These are phyloP conservation scores for Leptoxyphium fumago DNA, from an alignment of 2,329 filamentous ascomycete genomes.

Conservation along the genomic window DNA sequence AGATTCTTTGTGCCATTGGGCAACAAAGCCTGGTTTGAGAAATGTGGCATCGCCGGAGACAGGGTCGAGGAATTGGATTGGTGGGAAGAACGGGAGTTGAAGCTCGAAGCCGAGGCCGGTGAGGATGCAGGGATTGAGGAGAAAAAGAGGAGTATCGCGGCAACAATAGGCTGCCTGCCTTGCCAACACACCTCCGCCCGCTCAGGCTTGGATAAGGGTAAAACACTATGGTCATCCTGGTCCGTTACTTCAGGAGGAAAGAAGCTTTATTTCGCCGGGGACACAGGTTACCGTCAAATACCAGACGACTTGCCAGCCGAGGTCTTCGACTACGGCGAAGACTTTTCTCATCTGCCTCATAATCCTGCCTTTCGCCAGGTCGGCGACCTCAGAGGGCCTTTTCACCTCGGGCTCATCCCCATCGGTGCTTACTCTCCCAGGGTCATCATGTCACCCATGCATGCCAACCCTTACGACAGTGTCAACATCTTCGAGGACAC, in stretches of 20 bases:
- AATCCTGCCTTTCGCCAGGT: constrained; percentile 81
- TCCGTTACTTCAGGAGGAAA: constrained; percentile 56
- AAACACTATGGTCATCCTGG: constrained; percentile 84
- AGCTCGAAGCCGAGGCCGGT: constrained; percentile 24
- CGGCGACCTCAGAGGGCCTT: constrained; percentile 64
- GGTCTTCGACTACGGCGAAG: constrained; percentile 56
- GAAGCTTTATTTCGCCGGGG: constrained; percentile 73
- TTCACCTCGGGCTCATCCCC: constrained; percentile 82
- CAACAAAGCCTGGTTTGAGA: constrained; percentile 67
- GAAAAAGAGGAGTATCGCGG: constrained; percentile 39
- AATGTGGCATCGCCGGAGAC: constrained; percentile 54
- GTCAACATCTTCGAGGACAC: constrained; percentile 86
- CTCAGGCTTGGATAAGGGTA: constrained; percentile 51
- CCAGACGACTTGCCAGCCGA: constrained; percentile 42
- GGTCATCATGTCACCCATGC: constrained; percentile 61
- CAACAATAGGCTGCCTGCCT: constrained; percentile 63
- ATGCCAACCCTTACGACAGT: constrained; percentile 72
- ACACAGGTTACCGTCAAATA: constrained; percentile 80
- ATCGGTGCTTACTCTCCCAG: constrained; percentile 79
- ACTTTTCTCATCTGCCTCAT: constrained; percentile 47
- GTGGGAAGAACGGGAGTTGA: constrained; percentile 78
- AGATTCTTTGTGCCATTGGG: constrained; percentile 83
- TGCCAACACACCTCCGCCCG: constrained; percentile 71
- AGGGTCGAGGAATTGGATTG: constrained; percentile 86
- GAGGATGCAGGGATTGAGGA: constrained; percentile 3